These are phyloP conservation scores for Chlorella sorokiniana DNA, from an alignment of 139 green algal genomes.

Conservation along the genomic window DNA sequence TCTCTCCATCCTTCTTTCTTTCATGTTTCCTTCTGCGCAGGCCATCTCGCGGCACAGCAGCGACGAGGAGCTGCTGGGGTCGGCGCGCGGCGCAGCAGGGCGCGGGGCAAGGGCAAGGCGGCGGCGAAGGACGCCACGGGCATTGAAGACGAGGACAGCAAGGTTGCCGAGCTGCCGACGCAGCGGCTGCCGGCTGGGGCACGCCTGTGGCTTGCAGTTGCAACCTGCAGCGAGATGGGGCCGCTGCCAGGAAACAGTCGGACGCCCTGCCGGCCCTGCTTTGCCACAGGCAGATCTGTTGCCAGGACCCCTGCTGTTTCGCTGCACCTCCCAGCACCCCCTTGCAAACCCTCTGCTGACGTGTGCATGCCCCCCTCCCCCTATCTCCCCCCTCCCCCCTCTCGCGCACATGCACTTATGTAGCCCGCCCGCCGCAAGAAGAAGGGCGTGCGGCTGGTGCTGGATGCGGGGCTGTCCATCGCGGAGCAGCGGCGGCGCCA, in stretches of 20 bases:
- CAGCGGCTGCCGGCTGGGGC: too few species aligned
- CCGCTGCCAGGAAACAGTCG: too few species aligned
- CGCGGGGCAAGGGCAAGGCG: constrained; percentile 5
- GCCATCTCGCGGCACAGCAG: neutral
- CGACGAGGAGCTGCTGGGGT: neutral
- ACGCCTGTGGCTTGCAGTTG: too few species aligned
- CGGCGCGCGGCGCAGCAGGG: too few species aligned
- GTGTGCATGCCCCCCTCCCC: too few species aligned
- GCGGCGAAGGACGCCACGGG: neutral
- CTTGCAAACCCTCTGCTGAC: too few species aligned
- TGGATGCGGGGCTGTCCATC: constrained; percentile 1
- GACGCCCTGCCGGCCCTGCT: too few species aligned
- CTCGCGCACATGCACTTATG: neutral
- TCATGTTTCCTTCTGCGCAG: neutral
- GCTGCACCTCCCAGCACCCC: too few species aligned
- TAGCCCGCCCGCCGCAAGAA: constrained; percentile 9
- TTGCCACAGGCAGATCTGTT: too few species aligned
- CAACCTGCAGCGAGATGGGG: too few species aligned
- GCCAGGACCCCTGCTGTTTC: too few species aligned
- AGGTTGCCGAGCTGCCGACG: neutral
- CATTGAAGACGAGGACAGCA: neutral
- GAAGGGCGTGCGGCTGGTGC: constrained; percentile 12
- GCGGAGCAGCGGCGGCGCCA: constrained; percentile 19
- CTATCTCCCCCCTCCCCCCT: neutral
- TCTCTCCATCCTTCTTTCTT: too few species aligned